Evolutionary conservation across 192 early-diverging fungal species (phyloP), one percentile per base, ranked within the genome.

Genomic region (Ramicandelaber brevisporus): DNA sequence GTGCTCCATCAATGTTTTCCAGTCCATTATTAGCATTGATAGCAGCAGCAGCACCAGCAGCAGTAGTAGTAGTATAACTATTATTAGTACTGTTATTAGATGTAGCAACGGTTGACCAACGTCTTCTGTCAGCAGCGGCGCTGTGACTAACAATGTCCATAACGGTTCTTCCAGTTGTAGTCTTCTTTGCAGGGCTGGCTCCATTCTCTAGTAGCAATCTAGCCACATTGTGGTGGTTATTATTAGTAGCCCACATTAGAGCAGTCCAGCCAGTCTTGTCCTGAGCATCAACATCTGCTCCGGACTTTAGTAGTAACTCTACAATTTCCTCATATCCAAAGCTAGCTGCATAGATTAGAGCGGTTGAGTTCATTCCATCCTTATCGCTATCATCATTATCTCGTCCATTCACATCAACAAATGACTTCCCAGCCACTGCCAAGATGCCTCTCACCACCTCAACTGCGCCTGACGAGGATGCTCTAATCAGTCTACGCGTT

Each of bases 361-460:
- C 72, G 3, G 75, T 82, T 18, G 64, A 73, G 14, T n/a, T n/a
- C n/a, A n/a, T n/a, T n/a, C n/a, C n/a, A n/a, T n/a, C n/a, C n/a
- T n/a, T n/a, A n/a, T n/a, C n/a, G n/a, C n/a, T n/a, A n/a, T 85
- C 88, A 37, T 82, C 77, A 29, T 76, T 74, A 46, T 95, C 88
- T 18, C 61, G 59, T 7, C 56, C 62, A 45, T 95, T 63, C 10
- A 88, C 50, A 42, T 75, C 70, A 26, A 82, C 57, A n/a, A n/a
- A n/a, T n/a, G n/a, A n/a, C n/a, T n/a, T n/a, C n/a, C n/a, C n/a
- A n/a, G n/a, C n/a, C n/a, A n/a, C n/a, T n/a, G n/a, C n/a, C n/a
- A n/a, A n/a, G n/a, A n/a, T n/a, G n/a, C n/a, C n/a, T n/a, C n/a
- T n/a, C n/a, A n/a, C n/a, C n/a, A n/a, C n/a, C n/a, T n/a, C n/a